phyloP scores from a whole-genome alignment of 1,139 yeast species.

The Saccharomyces hybrid region DNA sequence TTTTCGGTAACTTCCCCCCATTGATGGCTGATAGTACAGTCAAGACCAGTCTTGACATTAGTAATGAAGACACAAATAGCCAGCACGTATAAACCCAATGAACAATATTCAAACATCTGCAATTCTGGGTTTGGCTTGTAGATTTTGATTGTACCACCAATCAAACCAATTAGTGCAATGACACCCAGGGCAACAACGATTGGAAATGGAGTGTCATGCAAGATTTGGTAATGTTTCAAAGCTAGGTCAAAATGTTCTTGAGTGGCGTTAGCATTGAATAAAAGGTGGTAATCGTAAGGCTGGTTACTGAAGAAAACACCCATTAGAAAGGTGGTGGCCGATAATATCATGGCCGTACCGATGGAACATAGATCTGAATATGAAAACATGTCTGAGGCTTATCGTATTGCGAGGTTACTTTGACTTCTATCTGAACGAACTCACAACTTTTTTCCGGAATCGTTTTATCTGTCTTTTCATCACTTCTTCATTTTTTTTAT shows the following conservation, averaged over 20 bases:
- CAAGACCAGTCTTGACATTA: constrained; percentile 75
- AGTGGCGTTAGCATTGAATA: constrained; percentile 53
- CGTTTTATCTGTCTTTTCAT: background rate
- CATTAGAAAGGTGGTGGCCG: constrained; percentile 59
- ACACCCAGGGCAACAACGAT: constrained; percentile 48
- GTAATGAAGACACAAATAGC: constrained; percentile 75
- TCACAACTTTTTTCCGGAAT: background rate
- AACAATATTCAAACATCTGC: constrained; percentile 82
- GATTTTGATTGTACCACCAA: constrained; percentile 70
- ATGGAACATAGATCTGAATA: constrained; percentile 25
- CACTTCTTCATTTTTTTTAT: background rate
- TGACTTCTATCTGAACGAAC: background rate
- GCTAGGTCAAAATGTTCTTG: constrained; percentile 52
- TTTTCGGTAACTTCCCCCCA: constrained; percentile 92
- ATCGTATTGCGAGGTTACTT: background rate
- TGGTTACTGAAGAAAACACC: constrained; percentile 74
- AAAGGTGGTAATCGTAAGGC: constrained; percentile 74
- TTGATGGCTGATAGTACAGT: constrained; percentile 57
- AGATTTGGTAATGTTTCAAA: constrained; percentile 60
- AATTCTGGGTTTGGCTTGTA: constrained; percentile 80
- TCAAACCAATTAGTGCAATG: constrained; percentile 47
- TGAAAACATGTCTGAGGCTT: constrained; percentile 2
- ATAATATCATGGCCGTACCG: constrained; percentile 26
- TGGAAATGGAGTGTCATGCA: constrained; percentile 46
- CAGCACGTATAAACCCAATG: constrained; percentile 61